Percentiles rank a stretch among this genome's conserved stretches.
These are phyloP conservation scores for Astrocystis sublimbata DNA, from an alignment of 495 filamentous ascomycete genomes.

Conservation along the genomic window DNA sequence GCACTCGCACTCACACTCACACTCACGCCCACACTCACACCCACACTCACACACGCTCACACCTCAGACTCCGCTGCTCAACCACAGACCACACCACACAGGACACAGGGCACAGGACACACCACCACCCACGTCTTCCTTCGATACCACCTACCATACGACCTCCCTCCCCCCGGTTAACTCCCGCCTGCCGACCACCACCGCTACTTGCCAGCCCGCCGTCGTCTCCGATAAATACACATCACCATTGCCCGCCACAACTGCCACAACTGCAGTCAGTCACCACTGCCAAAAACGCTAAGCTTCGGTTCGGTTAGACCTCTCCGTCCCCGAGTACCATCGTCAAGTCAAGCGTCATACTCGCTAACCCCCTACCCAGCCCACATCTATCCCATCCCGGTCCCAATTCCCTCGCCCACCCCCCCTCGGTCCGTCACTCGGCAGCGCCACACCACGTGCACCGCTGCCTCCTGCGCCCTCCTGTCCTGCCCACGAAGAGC, in stretches of 20 bases:
- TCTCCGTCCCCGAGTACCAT: slow-evolving; percentile 1
- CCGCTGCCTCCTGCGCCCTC: neutral
- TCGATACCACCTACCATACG: slow-evolving; percentile 2
- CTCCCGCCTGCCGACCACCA: neutral
- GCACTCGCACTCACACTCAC: too few species aligned
- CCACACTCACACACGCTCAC: too few species aligned
- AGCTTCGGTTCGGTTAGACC: too few species aligned
- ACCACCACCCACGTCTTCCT: slow-evolving; percentile 5
- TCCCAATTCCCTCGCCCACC: neutral
- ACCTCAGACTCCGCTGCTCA: too few species aligned
- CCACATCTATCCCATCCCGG: neutral
- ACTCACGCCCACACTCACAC: too few species aligned
- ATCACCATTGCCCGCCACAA: slow-evolving; percentile 1
- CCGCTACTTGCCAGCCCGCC: neutral
- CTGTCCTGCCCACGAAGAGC: slow-evolving; percentile 10
- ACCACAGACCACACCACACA: too few species aligned
- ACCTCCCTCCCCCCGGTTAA: neutral
- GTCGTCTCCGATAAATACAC: too few species aligned
- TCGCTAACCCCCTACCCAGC: too few species aligned
- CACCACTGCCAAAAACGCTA: too few species aligned
- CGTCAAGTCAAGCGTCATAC: slow-evolving; percentile 7
- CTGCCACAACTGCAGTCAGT: neutral
- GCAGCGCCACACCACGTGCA: slow-evolving; percentile 19
- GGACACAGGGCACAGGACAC: too few species aligned
- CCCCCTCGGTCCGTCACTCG: slow-evolving; percentile 5